A percentile compares a stretch with the other conserved stretches of the same genome.
These are phyloP conservation scores for Hypseocharis bilobata DNA, from an alignment of 441 rosid genomes.

Conservation along the genomic window DNA sequence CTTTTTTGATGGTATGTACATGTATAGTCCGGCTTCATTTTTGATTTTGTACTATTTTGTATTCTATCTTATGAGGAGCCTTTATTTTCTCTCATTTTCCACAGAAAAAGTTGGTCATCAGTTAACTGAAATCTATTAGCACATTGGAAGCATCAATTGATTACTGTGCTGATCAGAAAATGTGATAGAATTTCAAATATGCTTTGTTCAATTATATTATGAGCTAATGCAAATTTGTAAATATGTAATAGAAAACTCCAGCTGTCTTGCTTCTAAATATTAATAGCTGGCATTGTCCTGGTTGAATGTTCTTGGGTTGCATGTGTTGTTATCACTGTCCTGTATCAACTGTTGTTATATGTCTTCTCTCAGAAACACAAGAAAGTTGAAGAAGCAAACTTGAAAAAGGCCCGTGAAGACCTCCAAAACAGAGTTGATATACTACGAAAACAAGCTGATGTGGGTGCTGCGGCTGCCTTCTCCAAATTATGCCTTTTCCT, in stretches of 20 bases:
- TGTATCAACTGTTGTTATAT: slow-evolving; percentile 14
- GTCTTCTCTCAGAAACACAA: slow-evolving; percentile 52
- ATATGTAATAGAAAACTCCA: neutral
- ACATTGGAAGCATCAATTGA: neutral
- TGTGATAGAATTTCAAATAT: neutral
- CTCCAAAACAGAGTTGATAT: slow-evolving; percentile 75
- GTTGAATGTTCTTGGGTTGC: slow-evolving; percentile 1
- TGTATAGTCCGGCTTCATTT: neutral
- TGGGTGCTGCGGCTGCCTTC: slow-evolving; percentile 32
- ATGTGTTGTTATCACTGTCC: slow-evolving; percentile 13
- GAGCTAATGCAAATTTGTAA: neutral
- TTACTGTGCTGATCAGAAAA: neutral
- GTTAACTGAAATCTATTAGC: slow-evolving; percentile 10
- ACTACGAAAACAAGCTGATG: slow-evolving; percentile 73
- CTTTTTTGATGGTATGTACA: neutral
- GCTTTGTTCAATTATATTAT: neutral
- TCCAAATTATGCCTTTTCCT: slow-evolving; percentile 18
- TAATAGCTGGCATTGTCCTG: neutral
- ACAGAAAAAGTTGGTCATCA: neutral
- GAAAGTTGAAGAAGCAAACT: slow-evolving; percentile 52
- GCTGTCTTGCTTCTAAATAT: neutral
- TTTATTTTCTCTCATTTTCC: slow-evolving; percentile 8
- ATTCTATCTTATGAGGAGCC: neutral
- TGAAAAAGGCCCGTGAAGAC: slow-evolving; percentile 68
- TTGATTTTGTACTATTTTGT: neutral